These are phyloP conservation scores for Breviolum minutum DNA, from an alignment of 73 alveolate species.

Conservation along the genomic window DNA sequence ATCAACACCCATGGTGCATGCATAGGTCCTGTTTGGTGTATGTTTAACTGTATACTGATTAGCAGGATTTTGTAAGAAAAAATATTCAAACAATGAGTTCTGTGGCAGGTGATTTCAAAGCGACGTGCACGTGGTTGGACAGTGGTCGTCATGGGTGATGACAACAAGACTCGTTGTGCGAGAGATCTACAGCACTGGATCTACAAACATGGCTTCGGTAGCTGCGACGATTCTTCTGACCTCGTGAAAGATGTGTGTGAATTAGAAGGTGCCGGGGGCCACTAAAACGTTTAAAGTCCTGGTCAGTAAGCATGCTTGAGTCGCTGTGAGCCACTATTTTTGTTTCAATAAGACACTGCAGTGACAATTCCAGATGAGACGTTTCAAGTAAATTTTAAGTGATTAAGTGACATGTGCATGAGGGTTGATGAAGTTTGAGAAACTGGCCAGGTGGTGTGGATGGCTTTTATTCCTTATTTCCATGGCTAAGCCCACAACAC, in stretches of 20 bases:
- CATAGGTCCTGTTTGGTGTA: no score
- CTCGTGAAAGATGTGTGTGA: slow-evolving; percentile 28
- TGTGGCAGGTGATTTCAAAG: background rate
- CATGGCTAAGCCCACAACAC: background rate
- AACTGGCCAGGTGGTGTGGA: slow-evolving; percentile 11
- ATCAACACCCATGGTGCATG: no score
- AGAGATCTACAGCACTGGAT: background rate
- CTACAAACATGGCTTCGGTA: background rate
- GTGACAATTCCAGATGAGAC: no score
- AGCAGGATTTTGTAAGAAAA: no score
- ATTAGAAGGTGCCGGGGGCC: background rate
- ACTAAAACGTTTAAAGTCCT: no score
- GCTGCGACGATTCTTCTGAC: background rate
- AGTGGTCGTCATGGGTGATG: slow-evolving; percentile 1
- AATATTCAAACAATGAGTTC: background rate
- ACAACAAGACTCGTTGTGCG: background rate
- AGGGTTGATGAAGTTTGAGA: background rate
- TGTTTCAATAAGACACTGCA: no score
- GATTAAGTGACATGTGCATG: no score
- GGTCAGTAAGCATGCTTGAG: no score
- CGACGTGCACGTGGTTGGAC: slow-evolving; percentile 59
- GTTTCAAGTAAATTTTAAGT: no score
- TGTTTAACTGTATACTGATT: no score
- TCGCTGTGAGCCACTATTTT: no score
- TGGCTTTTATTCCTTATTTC: slow-evolving; percentile 29